Conservation (phyloP, 2,329 filamentous ascomycete species). For the Cladophialophora bantiana region DNA sequence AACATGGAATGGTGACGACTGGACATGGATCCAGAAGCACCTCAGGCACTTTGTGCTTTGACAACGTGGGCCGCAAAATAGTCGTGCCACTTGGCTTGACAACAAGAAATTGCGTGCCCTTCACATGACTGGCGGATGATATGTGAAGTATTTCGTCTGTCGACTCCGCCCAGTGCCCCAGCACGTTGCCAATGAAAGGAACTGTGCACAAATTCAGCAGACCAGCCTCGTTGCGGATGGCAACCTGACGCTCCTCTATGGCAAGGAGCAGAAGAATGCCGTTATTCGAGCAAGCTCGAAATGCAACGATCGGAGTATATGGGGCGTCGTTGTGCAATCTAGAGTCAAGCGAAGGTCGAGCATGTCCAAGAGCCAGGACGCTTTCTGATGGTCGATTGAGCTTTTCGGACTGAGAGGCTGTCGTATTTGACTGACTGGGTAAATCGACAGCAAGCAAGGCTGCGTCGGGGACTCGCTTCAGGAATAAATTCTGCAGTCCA, state of each 20-base stretch:
- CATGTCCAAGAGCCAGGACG: conserved; percentile 26
- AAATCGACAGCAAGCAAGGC: conserved; percentile 9
- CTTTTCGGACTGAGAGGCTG: neutral
- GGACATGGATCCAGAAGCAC: conserved; percentile 54
- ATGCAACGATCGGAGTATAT: conserved; percentile 14
- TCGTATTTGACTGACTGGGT: neutral
- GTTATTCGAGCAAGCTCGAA: conserved; percentile 12
- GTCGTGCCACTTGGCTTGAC: conserved; percentile 31
- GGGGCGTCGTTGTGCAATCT: conserved; percentile 6
- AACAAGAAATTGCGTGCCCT: conserved; percentile 25
- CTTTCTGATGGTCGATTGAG: conserved; percentile 1
- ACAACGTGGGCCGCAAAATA: conserved; percentile 38
- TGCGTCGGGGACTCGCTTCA: conserved; percentile 29
- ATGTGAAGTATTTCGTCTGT: conserved; percentile 25
- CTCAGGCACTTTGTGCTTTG: conserved; percentile 26
- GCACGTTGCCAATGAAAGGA: conserved; percentile 7
- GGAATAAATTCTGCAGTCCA: conserved; percentile 20
- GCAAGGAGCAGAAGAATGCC: conserved; percentile 21
- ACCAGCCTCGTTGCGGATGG: neutral
- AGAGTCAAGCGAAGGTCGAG: conserved; percentile 9
- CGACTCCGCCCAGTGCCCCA: conserved; percentile 17
- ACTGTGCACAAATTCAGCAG: conserved; percentile 7
- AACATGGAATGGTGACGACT: conserved; percentile 52
- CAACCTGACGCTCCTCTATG: conserved; percentile 19
- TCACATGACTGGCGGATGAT: neutral